Evolutionary conservation across 768 basidiomycete genomes (phyloP).

Genomic region (Favolaschia claudopus): DNA sequence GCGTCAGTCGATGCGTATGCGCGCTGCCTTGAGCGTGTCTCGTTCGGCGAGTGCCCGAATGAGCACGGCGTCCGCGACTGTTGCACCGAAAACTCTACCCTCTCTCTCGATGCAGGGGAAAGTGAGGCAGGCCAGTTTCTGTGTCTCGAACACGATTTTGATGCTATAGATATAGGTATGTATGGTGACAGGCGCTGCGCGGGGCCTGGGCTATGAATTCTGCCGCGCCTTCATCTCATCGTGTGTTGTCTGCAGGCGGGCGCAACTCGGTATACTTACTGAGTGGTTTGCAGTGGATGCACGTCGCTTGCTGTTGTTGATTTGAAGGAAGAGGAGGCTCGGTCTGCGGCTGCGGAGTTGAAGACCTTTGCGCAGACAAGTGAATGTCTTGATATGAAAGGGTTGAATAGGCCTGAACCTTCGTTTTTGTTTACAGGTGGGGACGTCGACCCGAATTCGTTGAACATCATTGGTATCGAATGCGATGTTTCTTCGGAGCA

Average conservation of each 20-base stretch:
- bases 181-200: slow-evolving; percentile 91
- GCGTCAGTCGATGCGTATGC: slow-evolving; percentile 9
- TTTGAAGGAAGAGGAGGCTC: slow-evolving; percentile 73
- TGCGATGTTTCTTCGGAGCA: slow-evolving; percentile 90
- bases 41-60: slow-evolving; percentile 35
- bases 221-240: slow-evolving; percentile 90
- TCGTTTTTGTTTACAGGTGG: no score
- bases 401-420: no score
- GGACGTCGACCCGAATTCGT: slow-evolving; percentile 59
- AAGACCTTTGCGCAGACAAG: slow-evolving; percentile 36
- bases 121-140: slow-evolving; percentile 46
- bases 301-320: slow-evolving; percentile 83
- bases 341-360: slow-evolving; percentile 75
- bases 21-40: slow-evolving; percentile 31
- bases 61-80: slow-evolving; percentile 23
- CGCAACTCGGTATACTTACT: background rate
- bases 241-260: slow-evolving; percentile 49
- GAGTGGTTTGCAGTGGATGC: slow-evolving; percentile 66
- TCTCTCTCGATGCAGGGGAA: slow-evolving; percentile 83
- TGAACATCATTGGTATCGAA: slow-evolving; percentile 76
- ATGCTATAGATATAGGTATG: slow-evolving; percentile 65
- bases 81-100: slow-evolving; percentile 62
- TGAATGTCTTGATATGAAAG: no score
- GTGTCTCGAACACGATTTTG: background rate
- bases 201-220: slow-evolving; percentile 90